Percentiles rank a stretch among this genome's conserved stretches.
Evolutionary conservation across 352 stramenopile species (phyloP).

Genomic region (Thalassiosira allenii): DNA sequence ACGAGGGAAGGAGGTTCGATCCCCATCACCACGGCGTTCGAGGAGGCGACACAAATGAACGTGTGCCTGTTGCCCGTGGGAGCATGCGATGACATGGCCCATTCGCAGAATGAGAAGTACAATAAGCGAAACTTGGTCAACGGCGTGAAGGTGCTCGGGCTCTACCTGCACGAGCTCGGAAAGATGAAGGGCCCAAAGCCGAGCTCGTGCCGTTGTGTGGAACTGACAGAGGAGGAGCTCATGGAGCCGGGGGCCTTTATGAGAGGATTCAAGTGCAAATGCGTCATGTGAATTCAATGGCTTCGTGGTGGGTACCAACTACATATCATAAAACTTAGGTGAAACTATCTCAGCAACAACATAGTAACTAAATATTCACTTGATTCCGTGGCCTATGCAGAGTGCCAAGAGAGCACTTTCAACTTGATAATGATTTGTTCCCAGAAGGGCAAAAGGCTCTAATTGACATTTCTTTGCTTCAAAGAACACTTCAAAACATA

Average conservation of each 20-base stretch:
- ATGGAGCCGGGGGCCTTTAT: constrained; percentile 80
- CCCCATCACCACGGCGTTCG: constrained; percentile 79
- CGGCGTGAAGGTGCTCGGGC: constrained; percentile 70
- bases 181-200: constrained; percentile 81
- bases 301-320: too few relatives aligned
- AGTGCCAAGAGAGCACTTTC: too few relatives aligned
- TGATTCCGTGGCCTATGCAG: too few relatives aligned
- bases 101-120: constrained; percentile 87
- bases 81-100: constrained; percentile 84
- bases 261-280: constrained; percentile 84
- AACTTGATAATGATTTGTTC: too few relatives aligned
- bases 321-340: too few relatives aligned
- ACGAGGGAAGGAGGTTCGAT: constrained; percentile 84
- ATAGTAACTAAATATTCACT: too few relatives aligned
- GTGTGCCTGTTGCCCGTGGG: constrained; percentile 82
- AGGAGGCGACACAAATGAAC: constrained; percentile 84
- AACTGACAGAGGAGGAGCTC: constrained; percentile 80
- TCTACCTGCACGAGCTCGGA: constrained; percentile 82
- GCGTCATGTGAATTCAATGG: constrained; percentile 84
- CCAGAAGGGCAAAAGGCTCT: too few relatives aligned
- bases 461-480: too few relatives aligned
- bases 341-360: too few relatives aligned
- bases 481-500: too few relatives aligned
- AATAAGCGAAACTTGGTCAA: constrained; percentile 70
- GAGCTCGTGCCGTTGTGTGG: constrained; percentile 69